Evolutionary conservation across 352 stramenopile species (phyloP), one percentile per base, ranked within the genome.

Genomic region (Albugo laibachii): DNA sequence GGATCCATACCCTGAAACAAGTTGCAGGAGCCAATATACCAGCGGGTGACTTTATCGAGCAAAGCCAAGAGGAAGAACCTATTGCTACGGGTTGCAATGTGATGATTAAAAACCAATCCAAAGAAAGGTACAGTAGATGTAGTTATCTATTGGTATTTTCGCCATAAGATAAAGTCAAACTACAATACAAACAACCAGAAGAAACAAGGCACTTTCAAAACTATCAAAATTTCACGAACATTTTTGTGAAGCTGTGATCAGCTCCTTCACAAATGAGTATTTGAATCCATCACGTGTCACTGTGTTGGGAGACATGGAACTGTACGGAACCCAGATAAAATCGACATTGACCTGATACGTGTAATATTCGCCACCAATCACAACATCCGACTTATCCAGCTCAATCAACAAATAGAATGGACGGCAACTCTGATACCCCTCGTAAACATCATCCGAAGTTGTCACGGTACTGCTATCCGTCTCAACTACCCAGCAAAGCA

Each of bases 401-500:
- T 85, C 73, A 10, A 84, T 60, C 10, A 80, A 34, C 50, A 62
- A 10, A 65, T 63, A 2, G 63, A 67, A 41, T 81, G 65, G 13
- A 66, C 59, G 13, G 56, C 60, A 1, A 69, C 57, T 55, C 81
- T 69, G 21, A 74, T 59, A 20, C 80, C 61, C 65, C 63, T 81
- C 46, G 58, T 62, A 47, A 84, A 74, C 38, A 8, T 19, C 16
- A 21, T 43, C 16, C 38, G 38, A 43, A 43, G 16, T 19, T 43
- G 19, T 43, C 16, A 43, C 38, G 16, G 16, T 43, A 8, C 19
- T 43, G 38, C 16, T 24, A 43, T 43, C 19, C 38, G 38, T 19
- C 16, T 43, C 19, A 21, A 43, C 3, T 8, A 43, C 38, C 19
- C 38, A 21, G 38, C 19, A 43, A 8, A 50, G 6, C 42, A 13